Base-by-base conservation (phyloP, 768 basidiomycete genomes). In the Naganishia antarctica region DNA sequence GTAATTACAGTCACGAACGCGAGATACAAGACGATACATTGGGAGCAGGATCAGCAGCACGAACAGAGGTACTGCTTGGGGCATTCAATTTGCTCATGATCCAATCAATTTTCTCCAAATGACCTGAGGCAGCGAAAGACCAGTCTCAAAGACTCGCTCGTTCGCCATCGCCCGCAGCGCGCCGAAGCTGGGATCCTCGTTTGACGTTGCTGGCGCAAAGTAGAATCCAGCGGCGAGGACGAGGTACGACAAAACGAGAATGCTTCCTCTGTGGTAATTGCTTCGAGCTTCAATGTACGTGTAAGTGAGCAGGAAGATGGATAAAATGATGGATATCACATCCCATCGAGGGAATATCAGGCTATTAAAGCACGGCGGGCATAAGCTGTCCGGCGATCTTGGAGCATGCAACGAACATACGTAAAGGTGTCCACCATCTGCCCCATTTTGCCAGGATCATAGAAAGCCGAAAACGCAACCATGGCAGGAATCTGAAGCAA, bases 271-370 rank as follows among this genome's bases (percentile, higher is more conserved):
- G 75, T 97, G 91, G 76, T 99, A 99, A 79, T 98, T 98, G 70
- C 89, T 89, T 81, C 88, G 91, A n/a, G 92, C 92, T 79, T 99
- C 96, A 71, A 98, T 96, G 76, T 96, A 98, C 4, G 92, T 94
- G 77, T 99, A 99, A 0, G 96, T 98, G 83, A 99, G 85, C 68
- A 98, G 79, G 83, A 98, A 99, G 80, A 99, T 92, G 0, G 92
- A 90, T 47, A 99, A 83, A 69, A 98, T 88, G 73, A 98, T 87
- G 28, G 86, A 88, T 70, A 98, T 85, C 51, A 92, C 91, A 74
- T 99, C 96, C 94, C 94, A 99, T 69, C 92, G 86, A 0, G 96
- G 96, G 83, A 99, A 96, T 65, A 98, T 91, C 61, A 99, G 84
- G 23, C 92, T 98, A 73, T 2, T 25, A 16, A 49, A 44, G n/a